Conservation (phyloP, 2,329 filamentous ascomycete species). For the Rhinocladiella similis region DNA sequence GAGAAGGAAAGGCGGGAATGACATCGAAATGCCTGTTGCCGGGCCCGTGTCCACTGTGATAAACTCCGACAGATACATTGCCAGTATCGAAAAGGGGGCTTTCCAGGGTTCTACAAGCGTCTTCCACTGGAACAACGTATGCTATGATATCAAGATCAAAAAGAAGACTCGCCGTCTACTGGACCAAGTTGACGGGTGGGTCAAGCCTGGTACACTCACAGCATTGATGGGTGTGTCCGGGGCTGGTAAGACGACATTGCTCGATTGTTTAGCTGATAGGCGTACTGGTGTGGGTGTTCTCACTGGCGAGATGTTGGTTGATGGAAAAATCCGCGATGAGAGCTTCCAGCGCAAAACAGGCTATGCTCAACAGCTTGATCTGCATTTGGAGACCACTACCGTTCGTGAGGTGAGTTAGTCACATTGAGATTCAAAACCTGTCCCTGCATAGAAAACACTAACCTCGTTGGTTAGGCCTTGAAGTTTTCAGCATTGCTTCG, state of each 20-base stretch:
- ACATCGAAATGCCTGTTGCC: neutral
- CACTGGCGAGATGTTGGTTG: constrained; percentile 78
- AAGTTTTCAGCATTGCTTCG: constrained; percentile 78
- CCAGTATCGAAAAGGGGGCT: constrained; percentile 32
- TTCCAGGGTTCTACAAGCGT: constrained; percentile 54
- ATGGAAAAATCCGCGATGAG: constrained; percentile 69
- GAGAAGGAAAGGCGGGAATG: constrained; percentile 2
- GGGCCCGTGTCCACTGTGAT: neutral
- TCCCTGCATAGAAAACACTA: constrained; percentile 33
- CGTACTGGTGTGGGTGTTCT: constrained; percentile 86
- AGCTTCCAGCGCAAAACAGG: constrained; percentile 90
- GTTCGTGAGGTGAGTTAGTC: constrained; percentile 83
- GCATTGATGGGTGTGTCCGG: constrained; percentile 87
- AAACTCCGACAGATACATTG: constrained; percentile 39
- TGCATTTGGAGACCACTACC: constrained; percentile 79
- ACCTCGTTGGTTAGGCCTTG: constrained; percentile 76
- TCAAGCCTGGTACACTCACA: constrained; percentile 85
- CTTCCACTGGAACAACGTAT: constrained; percentile 83
- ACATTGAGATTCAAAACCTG: neutral
- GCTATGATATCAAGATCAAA: constrained; percentile 81
- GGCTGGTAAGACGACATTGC: constrained; percentile 88
- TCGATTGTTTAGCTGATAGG: constrained; percentile 78
- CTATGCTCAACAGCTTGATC: constrained; percentile 89
- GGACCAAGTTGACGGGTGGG: constrained; percentile 86
- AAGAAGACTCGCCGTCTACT: constrained; percentile 71